These are phyloP conservation scores for Thamnidium elegans DNA, from an alignment of 192 early-diverging fungal species.

Conservation along the genomic window DNA sequence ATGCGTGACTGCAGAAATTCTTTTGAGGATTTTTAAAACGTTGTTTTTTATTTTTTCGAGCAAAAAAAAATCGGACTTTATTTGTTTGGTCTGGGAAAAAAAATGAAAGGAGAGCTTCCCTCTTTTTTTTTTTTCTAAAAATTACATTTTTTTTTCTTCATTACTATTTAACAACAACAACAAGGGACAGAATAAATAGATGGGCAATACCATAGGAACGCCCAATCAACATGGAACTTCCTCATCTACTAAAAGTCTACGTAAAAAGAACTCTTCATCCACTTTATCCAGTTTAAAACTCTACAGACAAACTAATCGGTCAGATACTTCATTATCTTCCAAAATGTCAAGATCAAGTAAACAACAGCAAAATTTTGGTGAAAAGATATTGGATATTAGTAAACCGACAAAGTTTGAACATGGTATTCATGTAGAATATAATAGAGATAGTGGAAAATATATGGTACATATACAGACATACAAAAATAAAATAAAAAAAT, in stretches of 20 bases:
- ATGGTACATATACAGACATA: conserved; percentile 32
- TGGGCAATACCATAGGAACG: conserved; percentile 28
- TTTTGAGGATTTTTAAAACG: too few species aligned
- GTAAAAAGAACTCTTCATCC: conserved; percentile 27
- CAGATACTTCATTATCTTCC: conserved; percentile 25
- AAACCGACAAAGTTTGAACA: conserved; percentile 55
- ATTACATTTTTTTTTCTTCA: too few species aligned
- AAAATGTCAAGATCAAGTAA: conserved; percentile 26
- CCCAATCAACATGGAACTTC: conserved; percentile 5
- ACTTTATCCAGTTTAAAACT: conserved; percentile 25
- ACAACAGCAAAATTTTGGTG: conserved; percentile 30
- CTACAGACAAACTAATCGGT: conserved; percentile 22
- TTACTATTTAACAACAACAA: too few species aligned
- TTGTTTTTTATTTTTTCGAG: too few species aligned
- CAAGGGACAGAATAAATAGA: not conserved
- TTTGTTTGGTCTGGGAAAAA: too few species aligned
- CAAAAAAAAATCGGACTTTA: too few species aligned
- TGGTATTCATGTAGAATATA: conserved; percentile 57
- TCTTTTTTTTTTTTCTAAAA: too few species aligned
- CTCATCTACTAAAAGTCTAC: conserved; percentile 24
- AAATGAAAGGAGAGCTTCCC: too few species aligned
- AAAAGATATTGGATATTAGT: conserved; percentile 51
- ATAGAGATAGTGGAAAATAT: conserved; percentile 48
- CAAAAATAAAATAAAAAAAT: not conserved
- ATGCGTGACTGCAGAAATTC: too few species aligned